A percentile compares a stretch with the other conserved stretches of the same genome.
phyloP scores from a whole-genome alignment of 805 yeast species.

The Zygotorulaspora danielsina region DNA sequence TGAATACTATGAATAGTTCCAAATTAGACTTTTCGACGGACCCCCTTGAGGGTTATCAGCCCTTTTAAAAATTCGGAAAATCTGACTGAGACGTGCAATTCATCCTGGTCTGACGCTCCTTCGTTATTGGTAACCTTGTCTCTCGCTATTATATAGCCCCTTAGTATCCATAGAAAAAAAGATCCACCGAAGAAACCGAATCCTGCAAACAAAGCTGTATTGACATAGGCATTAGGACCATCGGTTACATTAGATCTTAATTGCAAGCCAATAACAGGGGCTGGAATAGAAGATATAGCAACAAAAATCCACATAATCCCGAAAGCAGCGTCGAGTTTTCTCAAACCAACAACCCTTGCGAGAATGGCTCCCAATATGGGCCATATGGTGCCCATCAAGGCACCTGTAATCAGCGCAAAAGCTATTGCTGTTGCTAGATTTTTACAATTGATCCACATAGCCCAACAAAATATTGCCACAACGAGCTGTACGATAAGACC shows the following conservation, averaged over 20 bases:
- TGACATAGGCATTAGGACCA: slow-evolving; percentile 41
- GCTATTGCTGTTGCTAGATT: slow-evolving; percentile 52
- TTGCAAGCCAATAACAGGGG: slow-evolving; percentile 58
- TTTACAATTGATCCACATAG: slow-evolving; percentile 56
- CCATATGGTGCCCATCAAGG: slow-evolving; percentile 59
- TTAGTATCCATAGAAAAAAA: slow-evolving; percentile 39
- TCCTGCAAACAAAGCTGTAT: slow-evolving; percentile 59
- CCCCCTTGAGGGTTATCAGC: slow-evolving; percentile 1
- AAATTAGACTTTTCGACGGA: no score
- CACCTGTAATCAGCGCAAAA: slow-evolving; percentile 51
- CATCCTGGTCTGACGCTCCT: slow-evolving; percentile 24
- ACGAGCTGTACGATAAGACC: slow-evolving; percentile 38
- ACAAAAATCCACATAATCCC: slow-evolving; percentile 51
- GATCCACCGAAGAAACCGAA: slow-evolving; percentile 48
- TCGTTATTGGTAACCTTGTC: slow-evolving; percentile 26
- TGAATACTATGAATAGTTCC: no score
- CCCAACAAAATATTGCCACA: slow-evolving; percentile 41
- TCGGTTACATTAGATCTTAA: slow-evolving; percentile 35
- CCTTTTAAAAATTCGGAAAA: slow-evolving; percentile 4
- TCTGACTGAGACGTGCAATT: slow-evolving; percentile 20
- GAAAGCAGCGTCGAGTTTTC: slow-evolving; percentile 45
- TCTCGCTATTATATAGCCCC: slow-evolving; percentile 56
- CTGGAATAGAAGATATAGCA: slow-evolving; percentile 48
- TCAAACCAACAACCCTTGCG: slow-evolving; percentile 51
- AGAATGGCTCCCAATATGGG: slow-evolving; percentile 49